Base-by-base conservation (phyloP, 192 early-diverging fungal species). In the Umbelopsis sp. region DNA sequence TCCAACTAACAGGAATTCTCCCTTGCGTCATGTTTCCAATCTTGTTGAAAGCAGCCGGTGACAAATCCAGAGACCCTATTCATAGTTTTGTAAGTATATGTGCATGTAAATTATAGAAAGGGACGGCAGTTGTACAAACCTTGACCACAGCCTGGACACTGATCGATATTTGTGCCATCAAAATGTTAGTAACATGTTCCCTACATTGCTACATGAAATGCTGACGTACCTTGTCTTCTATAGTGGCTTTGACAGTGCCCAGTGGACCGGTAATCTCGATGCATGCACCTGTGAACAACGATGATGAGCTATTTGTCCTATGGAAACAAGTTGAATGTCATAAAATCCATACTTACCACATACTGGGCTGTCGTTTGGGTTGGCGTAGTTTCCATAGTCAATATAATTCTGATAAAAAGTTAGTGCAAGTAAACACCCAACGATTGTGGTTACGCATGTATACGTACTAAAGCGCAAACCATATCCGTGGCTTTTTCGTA, bases 161-260 rank as follows among this genome's bases (percentile, higher is more conserved):
- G 68, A 70, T n/a, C 10, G 16, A 49, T 4, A n/a, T 17, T 41
- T 47, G 45, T 4, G 14, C 47, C 16, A 49, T 17, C n/a, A 4
- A n/a, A n/a, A 49, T 3, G 1, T 1, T 49, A 38, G 25, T 32
- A 8, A 49, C 31, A 47, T 34, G 9, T 36, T 38, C 25, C 26
- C 67, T 43, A 45, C n/a, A 52, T 2, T 50, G 21, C 21, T 34
- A 50, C 41, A 34, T 43, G 26, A 47, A 9, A 45, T 25, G 41
- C 25, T 32, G 24, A 68, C 67, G 44, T 83, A 88, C 86, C 83
- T 80, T 85, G 36, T 88, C 87, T 25, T 83, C 78, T 20, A 88
- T 74, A 22, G 81, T 83, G 1, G 81, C 87, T 56, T 82, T 74
- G 32, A 80, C 77, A 5, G 76, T 81, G 29, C 87, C 87, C 25